Evolutionary conservation across 208 protist genomes (phyloP).

Genomic region (Leishmania gerbilli): DNA sequence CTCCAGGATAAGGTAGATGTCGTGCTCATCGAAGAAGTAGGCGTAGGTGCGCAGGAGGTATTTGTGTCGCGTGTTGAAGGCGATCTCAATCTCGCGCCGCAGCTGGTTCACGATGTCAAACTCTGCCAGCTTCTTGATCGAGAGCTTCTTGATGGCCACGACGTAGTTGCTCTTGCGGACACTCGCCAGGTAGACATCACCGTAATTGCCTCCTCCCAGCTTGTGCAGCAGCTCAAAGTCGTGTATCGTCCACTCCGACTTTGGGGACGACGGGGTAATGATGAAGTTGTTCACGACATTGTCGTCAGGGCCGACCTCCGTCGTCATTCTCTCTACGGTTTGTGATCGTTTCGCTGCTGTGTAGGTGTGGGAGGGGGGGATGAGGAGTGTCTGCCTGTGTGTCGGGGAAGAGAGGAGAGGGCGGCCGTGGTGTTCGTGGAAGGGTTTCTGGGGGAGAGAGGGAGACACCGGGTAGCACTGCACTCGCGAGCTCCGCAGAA

Average conservation of each 20-base stretch:
- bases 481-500: background rate
- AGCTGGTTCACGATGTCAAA: constrained; percentile 97
- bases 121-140: constrained; percentile 95
- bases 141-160: constrained; percentile 97
- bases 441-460: background rate
- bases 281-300: constrained; percentile 76
- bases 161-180: constrained; percentile 98
- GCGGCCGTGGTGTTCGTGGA: background rate
- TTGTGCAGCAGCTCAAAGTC: constrained; percentile 96
- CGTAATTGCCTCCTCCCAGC: constrained; percentile 97
- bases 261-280: constrained; percentile 58
- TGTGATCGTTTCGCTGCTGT: background rate
- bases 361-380: background rate
- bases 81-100: constrained; percentile 99
- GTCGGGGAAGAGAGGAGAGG: background rate
- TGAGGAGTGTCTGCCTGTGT: background rate
- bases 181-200: constrained; percentile 98
- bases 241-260: constrained; percentile 78
- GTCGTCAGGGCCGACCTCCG: constrained; percentile 56
- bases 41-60: constrained; percentile 98
- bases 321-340: constrained; percentile 26
- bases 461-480: background rate
- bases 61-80: constrained; percentile 97
- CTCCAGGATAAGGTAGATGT: constrained; percentile 99
- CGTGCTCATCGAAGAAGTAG: constrained; percentile 98